Evolutionary conservation across 129 eudicot species (phyloP).

Genomic region (Flaveria robusta): DNA sequence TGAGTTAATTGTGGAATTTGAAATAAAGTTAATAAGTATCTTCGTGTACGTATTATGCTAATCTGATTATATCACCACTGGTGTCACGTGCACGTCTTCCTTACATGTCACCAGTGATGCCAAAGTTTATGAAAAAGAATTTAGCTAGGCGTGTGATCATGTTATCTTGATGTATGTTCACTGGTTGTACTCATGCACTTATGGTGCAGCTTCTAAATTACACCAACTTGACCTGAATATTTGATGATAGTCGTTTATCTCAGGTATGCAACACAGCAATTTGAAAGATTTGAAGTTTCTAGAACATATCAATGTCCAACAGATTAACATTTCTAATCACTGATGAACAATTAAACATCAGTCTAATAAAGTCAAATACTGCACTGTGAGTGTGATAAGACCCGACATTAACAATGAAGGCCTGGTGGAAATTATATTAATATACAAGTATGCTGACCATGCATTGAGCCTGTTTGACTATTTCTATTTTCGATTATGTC

Average conservation of each 20-base stretch:
- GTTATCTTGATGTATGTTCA: background rate
- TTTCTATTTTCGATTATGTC: slow-evolving; percentile 19
- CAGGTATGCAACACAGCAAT: slow-evolving; percentile 49
- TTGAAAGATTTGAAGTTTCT: slow-evolving; percentile 15
- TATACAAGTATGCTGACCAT: slow-evolving; percentile 54
- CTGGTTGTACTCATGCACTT: background rate
- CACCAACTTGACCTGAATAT: slow-evolving; percentile 87
- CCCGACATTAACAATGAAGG: slow-evolving; percentile 55
- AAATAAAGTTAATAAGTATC: background rate
- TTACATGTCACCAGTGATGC: slow-evolving; percentile 45
- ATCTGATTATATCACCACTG: slow-evolving; percentile 33
- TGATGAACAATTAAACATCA: slow-evolving; percentile 26
- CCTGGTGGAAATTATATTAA: slow-evolving; percentile 70
- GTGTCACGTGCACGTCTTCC: slow-evolving; percentile 82
- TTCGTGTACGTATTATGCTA: slow-evolving; percentile 11
- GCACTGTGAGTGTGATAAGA: slow-evolving; percentile 46
- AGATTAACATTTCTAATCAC: slow-evolving; percentile 16
- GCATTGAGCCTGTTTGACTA: background rate
- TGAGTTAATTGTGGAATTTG: slow-evolving; percentile 43
- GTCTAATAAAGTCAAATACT: slow-evolving; percentile 68
- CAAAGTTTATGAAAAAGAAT: background rate
- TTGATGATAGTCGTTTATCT: slow-evolving; percentile 51
- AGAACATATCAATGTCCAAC: background rate
- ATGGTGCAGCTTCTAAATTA: slow-evolving; percentile 67
- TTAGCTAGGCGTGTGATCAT: background rate